These are phyloP conservation scores for Amanita fuliginea DNA, from an alignment of 768 basidiomycete genomes.

Conservation along the genomic window DNA sequence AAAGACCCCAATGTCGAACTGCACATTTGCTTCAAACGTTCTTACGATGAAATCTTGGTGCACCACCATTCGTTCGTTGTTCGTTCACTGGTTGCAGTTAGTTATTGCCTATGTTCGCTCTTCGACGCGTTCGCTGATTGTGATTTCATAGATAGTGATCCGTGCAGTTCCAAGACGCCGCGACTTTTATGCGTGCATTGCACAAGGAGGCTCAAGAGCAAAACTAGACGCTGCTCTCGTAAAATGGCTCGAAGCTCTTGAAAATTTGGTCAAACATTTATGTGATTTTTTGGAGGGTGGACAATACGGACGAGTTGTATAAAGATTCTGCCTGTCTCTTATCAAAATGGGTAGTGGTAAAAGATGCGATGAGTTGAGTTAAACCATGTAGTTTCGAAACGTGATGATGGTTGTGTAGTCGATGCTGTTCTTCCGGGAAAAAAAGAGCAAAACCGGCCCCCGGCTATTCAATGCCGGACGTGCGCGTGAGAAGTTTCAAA, in stretches of 20 bases:
- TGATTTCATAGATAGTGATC: conserved; percentile 36
- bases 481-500: too few species aligned
- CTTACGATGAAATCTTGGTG: conserved; percentile 57
- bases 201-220: conserved; percentile 44
- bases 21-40: conserved; percentile 56
- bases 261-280: conserved; percentile 38
- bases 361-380: too few species aligned
- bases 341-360: too few species aligned
- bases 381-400: too few species aligned
- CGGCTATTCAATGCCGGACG: too few species aligned
- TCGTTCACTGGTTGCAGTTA: conserved; percentile 50
- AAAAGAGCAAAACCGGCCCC: too few species aligned
- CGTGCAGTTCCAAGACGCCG: conserved; percentile 48
- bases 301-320: conserved; percentile 34
- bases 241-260: conserved; percentile 52
- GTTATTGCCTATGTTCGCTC: conserved; percentile 11
- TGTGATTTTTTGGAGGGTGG: conserved; percentile 41
- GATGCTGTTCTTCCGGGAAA: too few species aligned
- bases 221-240: conserved; percentile 43
- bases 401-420: too few species aligned
- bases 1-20: conserved; percentile 39
- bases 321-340: background rate
- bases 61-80: conserved; percentile 62
- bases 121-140: background rate
- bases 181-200: conserved; percentile 54